These are phyloP conservation scores for Tolypocladium ophioglossoides DNA, from an alignment of 2,329 filamentous ascomycete genomes.

Conservation along the genomic window DNA sequence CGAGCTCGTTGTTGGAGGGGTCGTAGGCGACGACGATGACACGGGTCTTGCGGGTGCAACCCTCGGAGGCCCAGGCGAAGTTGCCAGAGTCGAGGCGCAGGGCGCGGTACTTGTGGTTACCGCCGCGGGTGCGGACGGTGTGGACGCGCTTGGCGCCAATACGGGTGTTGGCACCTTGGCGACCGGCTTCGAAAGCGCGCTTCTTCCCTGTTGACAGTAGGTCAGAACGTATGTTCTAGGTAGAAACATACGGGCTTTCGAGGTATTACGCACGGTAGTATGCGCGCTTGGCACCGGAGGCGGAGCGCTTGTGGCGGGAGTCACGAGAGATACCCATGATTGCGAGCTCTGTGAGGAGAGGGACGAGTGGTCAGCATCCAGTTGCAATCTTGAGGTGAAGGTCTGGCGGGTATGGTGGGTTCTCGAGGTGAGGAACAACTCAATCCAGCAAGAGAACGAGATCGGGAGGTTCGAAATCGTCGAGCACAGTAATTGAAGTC, in stretches of 20 bases:
- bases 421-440: neutral
- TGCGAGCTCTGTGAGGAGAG: slow-evolving; percentile 50
- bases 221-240: slow-evolving; percentile 59
- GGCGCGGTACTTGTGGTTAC: slow-evolving; percentile 99
- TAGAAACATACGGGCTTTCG: slow-evolving; percentile 56
- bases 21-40: slow-evolving; percentile 98
- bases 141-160: slow-evolving; percentile 96
- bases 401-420: neutral
- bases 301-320: slow-evolving; percentile 99
- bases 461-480: slow-evolving; percentile 10
- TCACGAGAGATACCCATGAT: slow-evolving; percentile 99
- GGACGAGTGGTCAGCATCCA: slow-evolving; percentile 8
- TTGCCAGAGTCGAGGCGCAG: slow-evolving; percentile 98
- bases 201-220: slow-evolving; percentile 71
- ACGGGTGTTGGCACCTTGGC: slow-evolving; percentile 98
- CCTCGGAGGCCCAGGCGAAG: slow-evolving; percentile 99
- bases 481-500: slow-evolving; percentile 7
- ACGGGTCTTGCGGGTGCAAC: slow-evolving; percentile 96
- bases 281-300: slow-evolving; percentile 95
- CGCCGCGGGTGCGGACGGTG: slow-evolving; percentile 92
- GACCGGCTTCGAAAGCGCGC: slow-evolving; percentile 98
- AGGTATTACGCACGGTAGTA: slow-evolving; percentile 66
- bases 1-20: slow-evolving; percentile 99
- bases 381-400: neutral
- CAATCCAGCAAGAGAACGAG: slow-evolving; percentile 5